A percentile compares a stretch with the other conserved stretches of the same genome.
phyloP scores from a whole-genome alignment of 257 asterid genomes.

The Cruciata laevipes region DNA sequence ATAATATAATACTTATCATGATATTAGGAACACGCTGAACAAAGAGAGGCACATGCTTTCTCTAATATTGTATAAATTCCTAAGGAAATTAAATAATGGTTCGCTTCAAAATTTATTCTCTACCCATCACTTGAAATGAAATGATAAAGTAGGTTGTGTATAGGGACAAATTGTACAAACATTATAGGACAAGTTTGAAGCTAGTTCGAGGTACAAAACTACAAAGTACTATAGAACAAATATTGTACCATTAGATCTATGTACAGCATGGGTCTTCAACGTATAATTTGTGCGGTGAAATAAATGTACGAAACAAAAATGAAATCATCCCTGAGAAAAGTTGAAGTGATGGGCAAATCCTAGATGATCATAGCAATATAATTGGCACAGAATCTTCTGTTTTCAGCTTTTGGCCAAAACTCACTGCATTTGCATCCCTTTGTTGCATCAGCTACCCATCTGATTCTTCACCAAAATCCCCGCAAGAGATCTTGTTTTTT shows the following conservation, averaged over 20 bases:
- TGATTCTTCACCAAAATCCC: constrained; percentile 16
- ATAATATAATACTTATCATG: no score
- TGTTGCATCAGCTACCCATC: not conserved
- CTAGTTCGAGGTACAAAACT: not conserved
- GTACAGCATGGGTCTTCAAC: not conserved
- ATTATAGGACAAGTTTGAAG: not conserved
- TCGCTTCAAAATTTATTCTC: no score
- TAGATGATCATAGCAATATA: not conserved
- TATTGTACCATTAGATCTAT: not conserved
- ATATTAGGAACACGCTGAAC: no score
- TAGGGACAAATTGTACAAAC: not conserved
- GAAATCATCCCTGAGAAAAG: not conserved
- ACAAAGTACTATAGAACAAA: not conserved
- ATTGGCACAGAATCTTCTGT: constrained; percentile 5
- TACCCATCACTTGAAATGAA: no score
- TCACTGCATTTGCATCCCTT: not conserved
- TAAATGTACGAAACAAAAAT: not conserved
- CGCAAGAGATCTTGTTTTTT: not conserved
- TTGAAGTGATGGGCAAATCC: not conserved
- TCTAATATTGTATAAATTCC: no score
- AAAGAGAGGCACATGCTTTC: no score
- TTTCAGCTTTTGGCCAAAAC: not conserved
- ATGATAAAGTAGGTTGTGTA: not conserved
- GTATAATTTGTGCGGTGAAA: not conserved
- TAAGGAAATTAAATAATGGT: no score